Conservation (phyloP, 495 filamentous ascomycete genomes). For the Penicillium fimorum region DNA sequence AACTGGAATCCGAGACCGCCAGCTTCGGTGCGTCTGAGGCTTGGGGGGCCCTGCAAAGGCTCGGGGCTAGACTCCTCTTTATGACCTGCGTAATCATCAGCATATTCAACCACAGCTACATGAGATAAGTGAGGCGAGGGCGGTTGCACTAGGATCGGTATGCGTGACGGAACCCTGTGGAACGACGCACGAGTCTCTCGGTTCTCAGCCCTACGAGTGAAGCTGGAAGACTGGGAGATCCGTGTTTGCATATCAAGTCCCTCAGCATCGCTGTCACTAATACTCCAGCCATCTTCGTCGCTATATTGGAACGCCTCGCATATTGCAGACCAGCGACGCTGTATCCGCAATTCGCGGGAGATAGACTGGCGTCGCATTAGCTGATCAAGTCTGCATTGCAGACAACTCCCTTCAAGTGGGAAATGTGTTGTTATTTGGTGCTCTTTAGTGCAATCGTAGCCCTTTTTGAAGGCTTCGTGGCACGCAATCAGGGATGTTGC, state of each 20-base stretch:
- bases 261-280: background rate
- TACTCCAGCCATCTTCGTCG: background rate
- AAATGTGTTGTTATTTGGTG: background rate
- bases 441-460: conserved; percentile 22
- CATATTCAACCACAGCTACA: background rate
- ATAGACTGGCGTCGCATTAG: background rate
- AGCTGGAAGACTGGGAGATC: background rate
- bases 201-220: background rate
- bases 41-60: background rate
- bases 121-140: background rate
- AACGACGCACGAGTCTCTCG: no score
- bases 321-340: background rate
- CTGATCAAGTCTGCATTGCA: background rate
- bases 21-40: background rate
- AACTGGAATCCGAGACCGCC: conserved; percentile 5
- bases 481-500: conserved; percentile 22
- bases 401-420: background rate
- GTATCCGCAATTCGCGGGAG: background rate
- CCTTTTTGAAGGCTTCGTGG: conserved; percentile 14
- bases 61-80: background rate
- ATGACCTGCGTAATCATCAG: background rate
- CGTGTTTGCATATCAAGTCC: background rate
- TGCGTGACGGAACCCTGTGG: background rate
- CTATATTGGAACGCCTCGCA: background rate
- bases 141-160: background rate